Base-by-base conservation (phyloP, 2,329 filamentous ascomycete genomes). In the Venturia pyrina region DNA sequence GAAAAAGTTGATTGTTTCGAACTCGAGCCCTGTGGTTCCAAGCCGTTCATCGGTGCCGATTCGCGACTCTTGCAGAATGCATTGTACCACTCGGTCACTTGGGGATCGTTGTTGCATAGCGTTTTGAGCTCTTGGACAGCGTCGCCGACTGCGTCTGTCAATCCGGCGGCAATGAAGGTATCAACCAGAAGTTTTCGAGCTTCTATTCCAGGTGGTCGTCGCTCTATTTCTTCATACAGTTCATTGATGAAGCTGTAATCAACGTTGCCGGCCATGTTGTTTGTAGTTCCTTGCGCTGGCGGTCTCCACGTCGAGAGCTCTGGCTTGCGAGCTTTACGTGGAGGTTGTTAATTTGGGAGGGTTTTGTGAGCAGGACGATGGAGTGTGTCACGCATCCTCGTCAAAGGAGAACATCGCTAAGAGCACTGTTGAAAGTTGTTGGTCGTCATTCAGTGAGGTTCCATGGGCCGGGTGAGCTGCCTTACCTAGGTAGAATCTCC, bases 171-270 rank as follows among this genome's bases (percentile, higher is more conserved):
- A n/a, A 66, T 34, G 24, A 19, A 66, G 6, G 67, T 64, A 37
- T 43, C 61, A n/a, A 65, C 21, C 43, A 66, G 19, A 6, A 66
- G 48, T 46, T 66, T 65, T 8, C 65, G 60, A 37, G 65, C 61
- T 32, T 65, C 62, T 19, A 66, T 65, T 53, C 21, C 65, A 32
- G 62, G 65, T 17, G 65, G 65, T 8, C 46, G n/a, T 5, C 46
- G 17, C 24, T 66, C 65, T 21, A 66, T 66, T 24, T 73, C 69
- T 62, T 76, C 74, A 21, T 73, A 68, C 0, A 76, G 68, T 44
- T 75, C 74, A 15, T 70, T 70, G 4, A 75, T 70, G 0, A 75
- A 69, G 19, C 67, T 68, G 70, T 74, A 74, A 64, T 75, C 74
- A 13, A 74, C 72, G 37, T 73, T 70, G 32, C 67, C 70, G 44